phyloP scores from a whole-genome alignment of 2,329 filamentous ascomycete genomes.

The Aureobasidium zeae region DNA sequence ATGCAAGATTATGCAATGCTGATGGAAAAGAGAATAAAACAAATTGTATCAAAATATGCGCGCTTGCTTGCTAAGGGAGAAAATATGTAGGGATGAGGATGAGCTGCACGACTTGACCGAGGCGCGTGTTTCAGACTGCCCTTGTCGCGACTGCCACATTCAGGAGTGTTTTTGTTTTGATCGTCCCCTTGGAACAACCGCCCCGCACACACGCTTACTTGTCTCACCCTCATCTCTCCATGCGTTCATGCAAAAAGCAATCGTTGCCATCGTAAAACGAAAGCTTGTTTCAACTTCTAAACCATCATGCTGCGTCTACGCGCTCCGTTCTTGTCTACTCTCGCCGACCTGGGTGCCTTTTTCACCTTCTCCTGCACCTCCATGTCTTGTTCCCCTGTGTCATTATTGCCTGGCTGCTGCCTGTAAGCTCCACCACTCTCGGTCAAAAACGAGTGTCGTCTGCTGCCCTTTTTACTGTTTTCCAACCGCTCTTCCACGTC shows the following conservation, averaged over 20 bases:
- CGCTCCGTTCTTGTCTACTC: constrained; percentile 20
- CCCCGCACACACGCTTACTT: too few relatives aligned
- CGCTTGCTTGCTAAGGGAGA: too few relatives aligned
- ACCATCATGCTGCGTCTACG: constrained; percentile 29
- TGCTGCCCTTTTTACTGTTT: constrained; percentile 4
- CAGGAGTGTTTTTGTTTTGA: too few relatives aligned
- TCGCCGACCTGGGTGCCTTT: constrained; percentile 26
- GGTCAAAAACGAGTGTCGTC: constrained; percentile 16
- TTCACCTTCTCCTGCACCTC: constrained; percentile 19
- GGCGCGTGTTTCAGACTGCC: too few relatives aligned
- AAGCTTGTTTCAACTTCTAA: background rate
- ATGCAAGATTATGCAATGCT: too few relatives aligned
- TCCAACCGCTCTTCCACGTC: background rate
- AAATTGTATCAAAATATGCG: too few relatives aligned
- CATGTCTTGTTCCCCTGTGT: background rate
- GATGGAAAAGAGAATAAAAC: too few relatives aligned
- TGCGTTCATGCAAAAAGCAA: background rate
- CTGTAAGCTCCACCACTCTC: background rate
- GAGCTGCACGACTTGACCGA: too few relatives aligned
- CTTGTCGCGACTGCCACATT: too few relatives aligned
- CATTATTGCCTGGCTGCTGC: constrained; percentile 3
- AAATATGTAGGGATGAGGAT: too few relatives aligned
- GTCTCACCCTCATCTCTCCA: too few relatives aligned
- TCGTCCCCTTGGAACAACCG: too few relatives aligned
- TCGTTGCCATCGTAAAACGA: background rate